These are phyloP conservation scores for Exophiala sideris DNA, from an alignment of 2,329 filamentous ascomycete genomes.

Conservation along the genomic window DNA sequence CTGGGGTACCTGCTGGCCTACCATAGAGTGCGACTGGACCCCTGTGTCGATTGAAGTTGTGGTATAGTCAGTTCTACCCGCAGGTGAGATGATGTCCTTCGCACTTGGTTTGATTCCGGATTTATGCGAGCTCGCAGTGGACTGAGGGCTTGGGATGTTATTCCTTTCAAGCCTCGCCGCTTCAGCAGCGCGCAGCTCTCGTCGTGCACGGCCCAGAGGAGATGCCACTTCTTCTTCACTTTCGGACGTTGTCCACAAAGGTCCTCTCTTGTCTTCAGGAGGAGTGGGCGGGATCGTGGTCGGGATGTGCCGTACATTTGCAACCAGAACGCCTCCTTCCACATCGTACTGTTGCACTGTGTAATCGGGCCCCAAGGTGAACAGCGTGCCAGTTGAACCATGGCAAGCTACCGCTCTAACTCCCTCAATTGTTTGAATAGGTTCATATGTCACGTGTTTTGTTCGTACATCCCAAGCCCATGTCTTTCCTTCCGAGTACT, in stretches of 20 bases:
- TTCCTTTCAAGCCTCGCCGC: slow-evolving; percentile 60
- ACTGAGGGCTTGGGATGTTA: slow-evolving; percentile 67
- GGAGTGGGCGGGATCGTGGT: slow-evolving; percentile 72
- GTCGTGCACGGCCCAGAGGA: slow-evolving; percentile 70
- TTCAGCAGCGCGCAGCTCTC: slow-evolving; percentile 64
- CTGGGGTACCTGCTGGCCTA: slow-evolving; percentile 29
- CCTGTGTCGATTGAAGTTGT: slow-evolving; percentile 45
- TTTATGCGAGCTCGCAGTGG: slow-evolving; percentile 54
- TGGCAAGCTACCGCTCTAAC: slow-evolving; percentile 82
- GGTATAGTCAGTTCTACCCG: slow-evolving; percentile 41
- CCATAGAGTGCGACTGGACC: slow-evolving; percentile 15
- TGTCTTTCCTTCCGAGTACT: slow-evolving; percentile 88
- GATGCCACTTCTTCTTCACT: slow-evolving; percentile 72
- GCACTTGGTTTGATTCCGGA: slow-evolving; percentile 46
- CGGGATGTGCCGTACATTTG: slow-evolving; percentile 81
- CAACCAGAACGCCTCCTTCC: slow-evolving; percentile 78
- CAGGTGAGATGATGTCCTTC: slow-evolving; percentile 40
- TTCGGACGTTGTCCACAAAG: slow-evolving; percentile 53
- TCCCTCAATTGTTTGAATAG: slow-evolving; percentile 78
- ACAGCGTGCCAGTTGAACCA: slow-evolving; percentile 84
- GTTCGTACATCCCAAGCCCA: slow-evolving; percentile 96
- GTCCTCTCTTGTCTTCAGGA: slow-evolving; percentile 63
- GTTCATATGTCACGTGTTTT: slow-evolving; percentile 91
- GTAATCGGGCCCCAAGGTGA: slow-evolving; percentile 82
- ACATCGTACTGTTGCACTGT: slow-evolving; percentile 95